These are phyloP conservation scores for Saccharum spontaneum DNA, from an alignment of 176 grass and related monocot genomes.

Conservation along the genomic window DNA sequence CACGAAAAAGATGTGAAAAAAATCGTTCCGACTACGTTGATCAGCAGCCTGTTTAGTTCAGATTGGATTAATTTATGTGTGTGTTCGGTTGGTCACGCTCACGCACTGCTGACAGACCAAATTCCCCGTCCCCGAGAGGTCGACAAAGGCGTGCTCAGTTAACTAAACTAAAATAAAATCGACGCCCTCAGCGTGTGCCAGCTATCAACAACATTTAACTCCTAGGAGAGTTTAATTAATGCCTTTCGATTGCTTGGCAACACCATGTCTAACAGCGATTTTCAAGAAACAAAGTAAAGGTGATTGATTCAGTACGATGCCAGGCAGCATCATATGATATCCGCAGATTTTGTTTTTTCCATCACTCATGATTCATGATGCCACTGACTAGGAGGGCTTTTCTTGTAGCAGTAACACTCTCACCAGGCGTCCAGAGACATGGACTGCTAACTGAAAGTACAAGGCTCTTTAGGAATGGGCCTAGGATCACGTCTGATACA, in stretches of 20 bases:
- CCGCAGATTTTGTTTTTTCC: neutral
- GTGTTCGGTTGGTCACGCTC: neutral
- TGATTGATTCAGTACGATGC: neutral
- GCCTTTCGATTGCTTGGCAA: neutral
- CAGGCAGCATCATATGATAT: neutral
- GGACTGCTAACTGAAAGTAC: neutral
- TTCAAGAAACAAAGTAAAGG: conserved; percentile 2
- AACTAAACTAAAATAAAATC: neutral
- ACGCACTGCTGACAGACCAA: neutral
- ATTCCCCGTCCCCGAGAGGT: no score
- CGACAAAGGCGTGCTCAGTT: neutral
- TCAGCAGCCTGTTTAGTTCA: neutral
- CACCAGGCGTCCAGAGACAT: neutral
- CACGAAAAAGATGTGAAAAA: neutral
- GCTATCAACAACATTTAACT: neutral
- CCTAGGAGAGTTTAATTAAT: neutral
- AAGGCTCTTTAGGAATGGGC: neutral
- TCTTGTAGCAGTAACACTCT: neutral
- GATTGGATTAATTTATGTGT: neutral
- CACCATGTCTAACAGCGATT: neutral
- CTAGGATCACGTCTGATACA: neutral
- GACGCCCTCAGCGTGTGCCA: neutral
- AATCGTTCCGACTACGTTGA: neutral
- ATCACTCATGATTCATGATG: neutral
- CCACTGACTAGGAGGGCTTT: neutral